Percentiles rank a stretch among this genome's conserved stretches.
These are phyloP conservation scores for Asterophora lycoperdoides DNA, from an alignment of 768 basidiomycete genomes.

Conservation along the genomic window DNA sequence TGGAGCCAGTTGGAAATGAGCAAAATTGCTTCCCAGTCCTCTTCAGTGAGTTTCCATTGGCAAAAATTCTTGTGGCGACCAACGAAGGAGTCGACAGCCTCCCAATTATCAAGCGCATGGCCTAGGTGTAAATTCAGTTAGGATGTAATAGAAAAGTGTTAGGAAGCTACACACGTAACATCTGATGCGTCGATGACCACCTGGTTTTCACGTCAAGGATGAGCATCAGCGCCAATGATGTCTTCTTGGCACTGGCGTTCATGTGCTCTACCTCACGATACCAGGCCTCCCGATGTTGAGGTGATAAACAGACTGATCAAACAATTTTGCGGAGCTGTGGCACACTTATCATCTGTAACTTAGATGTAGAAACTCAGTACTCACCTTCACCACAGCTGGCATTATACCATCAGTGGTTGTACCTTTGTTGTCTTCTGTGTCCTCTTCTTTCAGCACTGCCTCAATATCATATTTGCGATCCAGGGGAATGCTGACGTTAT, in stretches of 20 bases:
- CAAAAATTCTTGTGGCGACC: conserved; percentile 12
- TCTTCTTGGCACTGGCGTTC: no score
- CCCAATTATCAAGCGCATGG: conserved; percentile 13
- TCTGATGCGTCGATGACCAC: conserved; percentile 29
- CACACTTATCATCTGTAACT: background rate
- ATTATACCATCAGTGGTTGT: background rate
- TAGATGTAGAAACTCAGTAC: background rate
- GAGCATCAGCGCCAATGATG: conserved; percentile 25
- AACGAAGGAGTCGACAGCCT: conserved; percentile 16
- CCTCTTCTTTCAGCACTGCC: background rate
- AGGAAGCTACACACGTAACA: conserved; percentile 23
- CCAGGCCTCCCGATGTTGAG: conserved; percentile 21
- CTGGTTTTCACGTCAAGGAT: conserved; percentile 26
- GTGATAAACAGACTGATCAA: conserved; percentile 17
- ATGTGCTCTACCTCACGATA: conserved; percentile 8
- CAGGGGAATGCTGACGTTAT: conserved; percentile 13
- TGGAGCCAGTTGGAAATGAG: conserved; percentile 19
- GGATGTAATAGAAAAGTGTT: background rate
- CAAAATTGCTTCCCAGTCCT: conserved; percentile 20
- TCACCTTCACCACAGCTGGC: conserved; percentile 3
- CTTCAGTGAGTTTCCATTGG: conserved; percentile 8
- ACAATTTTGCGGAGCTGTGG: conserved; percentile 26
- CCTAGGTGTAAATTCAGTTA: no score
- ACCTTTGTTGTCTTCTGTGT: background rate
- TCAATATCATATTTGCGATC: background rate